Conservation (phyloP, 495 filamentous ascomycete species). For the Neurospora tetraspora region DNA sequence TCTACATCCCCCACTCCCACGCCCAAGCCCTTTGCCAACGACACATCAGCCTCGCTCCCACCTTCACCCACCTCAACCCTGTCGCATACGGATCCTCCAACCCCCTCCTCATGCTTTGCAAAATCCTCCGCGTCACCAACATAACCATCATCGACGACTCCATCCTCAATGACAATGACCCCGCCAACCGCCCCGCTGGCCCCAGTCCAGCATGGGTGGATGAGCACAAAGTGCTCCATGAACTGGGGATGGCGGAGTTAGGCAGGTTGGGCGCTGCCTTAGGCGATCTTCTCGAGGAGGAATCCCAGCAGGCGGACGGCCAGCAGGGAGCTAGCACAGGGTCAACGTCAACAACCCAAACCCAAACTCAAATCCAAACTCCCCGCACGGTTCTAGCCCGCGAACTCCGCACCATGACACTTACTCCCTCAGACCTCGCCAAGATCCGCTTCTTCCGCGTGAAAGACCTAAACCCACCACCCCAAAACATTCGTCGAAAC, state of each 20-base stretch:
- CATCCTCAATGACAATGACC: not conserved
- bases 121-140: not conserved
- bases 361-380: not conserved
- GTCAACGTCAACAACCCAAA: not conserved
- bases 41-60: not conserved
- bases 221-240: not conserved
- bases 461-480: not conserved
- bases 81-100: not conserved
- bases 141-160: not conserved
- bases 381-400: not conserved
- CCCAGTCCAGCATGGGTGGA: not conserved
- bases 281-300: not conserved
- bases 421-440: rapidly evolving
- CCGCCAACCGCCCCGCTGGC: not conserved
- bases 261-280: not conserved
- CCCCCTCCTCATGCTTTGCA: not conserved
- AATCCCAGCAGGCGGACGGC: not conserved
- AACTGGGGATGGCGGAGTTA: not conserved
- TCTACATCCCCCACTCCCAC: not conserved
- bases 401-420: not conserved
- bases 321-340: no score
- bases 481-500: not conserved
- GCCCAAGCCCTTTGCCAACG: not conserved
- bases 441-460: not conserved
- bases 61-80: not conserved